Conservation (phyloP, 2,329 filamentous ascomycete genomes). For the Didymella pinodella region DNA sequence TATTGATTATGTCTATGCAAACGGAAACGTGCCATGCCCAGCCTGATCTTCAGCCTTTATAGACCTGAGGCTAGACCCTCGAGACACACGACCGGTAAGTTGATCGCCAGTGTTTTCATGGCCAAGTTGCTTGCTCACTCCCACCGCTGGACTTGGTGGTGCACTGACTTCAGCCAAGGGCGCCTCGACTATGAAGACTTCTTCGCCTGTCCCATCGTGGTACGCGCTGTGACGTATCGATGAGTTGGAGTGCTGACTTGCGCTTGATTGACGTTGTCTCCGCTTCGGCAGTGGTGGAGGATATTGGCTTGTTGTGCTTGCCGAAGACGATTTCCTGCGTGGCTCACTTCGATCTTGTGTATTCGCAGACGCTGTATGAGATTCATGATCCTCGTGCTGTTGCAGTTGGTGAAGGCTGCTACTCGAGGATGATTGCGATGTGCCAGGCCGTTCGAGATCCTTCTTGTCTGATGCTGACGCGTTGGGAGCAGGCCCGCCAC, state of each 20-base stretch:
- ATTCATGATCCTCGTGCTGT: conserved; percentile 16
- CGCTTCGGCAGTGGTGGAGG: conserved; percentile 60
- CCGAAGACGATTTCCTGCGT: conserved; percentile 24
- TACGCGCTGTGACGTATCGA: conserved; percentile 17
- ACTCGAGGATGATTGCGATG: conserved; percentile 18
- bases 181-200: conserved; percentile 44
- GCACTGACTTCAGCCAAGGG: conserved; percentile 35
- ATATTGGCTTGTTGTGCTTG: conserved; percentile 19
- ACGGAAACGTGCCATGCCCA: conserved; percentile 27
- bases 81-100: neutral
- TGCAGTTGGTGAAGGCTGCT: conserved; percentile 13
- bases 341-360: conserved; percentile 6
- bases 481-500: conserved; percentile 28
- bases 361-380: neutral
- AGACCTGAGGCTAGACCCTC: conserved; percentile 6
- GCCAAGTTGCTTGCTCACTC: conserved; percentile 11
- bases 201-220: conserved; percentile 24
- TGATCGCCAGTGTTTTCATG: neutral
- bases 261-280: conserved; percentile 49
- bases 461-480: conserved; percentile 6
- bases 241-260: conserved; percentile 22
- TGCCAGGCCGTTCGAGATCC: conserved; percentile 18
- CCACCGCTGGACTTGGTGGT: conserved; percentile 31
- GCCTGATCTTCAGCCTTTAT: conserved; percentile 8
- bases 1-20: conserved; percentile 22